Evolutionary conservation across 179 eudicot genomes (phyloP).

Genomic region (Patellifolia procumbens): DNA sequence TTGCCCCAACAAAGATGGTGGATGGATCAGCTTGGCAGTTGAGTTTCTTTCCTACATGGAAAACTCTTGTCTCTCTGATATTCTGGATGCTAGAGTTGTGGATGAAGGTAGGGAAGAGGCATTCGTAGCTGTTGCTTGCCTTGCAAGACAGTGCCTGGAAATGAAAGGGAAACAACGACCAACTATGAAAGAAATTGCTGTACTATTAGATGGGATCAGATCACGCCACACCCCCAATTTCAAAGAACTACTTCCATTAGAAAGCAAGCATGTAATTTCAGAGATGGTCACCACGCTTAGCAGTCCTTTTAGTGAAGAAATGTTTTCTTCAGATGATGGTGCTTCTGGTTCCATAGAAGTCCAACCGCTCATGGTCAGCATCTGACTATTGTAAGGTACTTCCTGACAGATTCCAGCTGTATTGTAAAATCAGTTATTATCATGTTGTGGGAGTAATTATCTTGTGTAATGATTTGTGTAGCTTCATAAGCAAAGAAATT

Average conservation of each 20-base stretch:
- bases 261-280: neutral
- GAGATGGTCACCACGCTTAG: neutral
- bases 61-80: conserved; percentile 15
- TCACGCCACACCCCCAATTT: neutral
- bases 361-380: conserved; percentile 22
- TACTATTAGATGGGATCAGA: conserved; percentile 15
- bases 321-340: neutral
- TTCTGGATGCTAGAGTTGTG: conserved; percentile 16
- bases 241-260: neutral
- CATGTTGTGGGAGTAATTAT: too few species aligned
- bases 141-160: conserved; percentile 22
- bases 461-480: neutral
- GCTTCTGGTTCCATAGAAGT: conserved; percentile 14
- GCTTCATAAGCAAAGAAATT: neutral
- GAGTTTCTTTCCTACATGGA: conserved; percentile 32
- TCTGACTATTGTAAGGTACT: neutral
- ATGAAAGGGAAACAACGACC: conserved; percentile 25
- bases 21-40: conserved; percentile 31
- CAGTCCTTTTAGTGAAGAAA: neutral
- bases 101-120: conserved; percentile 31
- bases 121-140: conserved; percentile 22
- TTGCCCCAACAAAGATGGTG: conserved; percentile 22
- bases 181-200: conserved; percentile 24
- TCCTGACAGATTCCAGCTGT: neutral
- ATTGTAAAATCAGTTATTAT: too few species aligned